Evolutionary conservation across 1,284 basidiomycete species (phyloP), one percentile per base, ranked within the genome.

Genomic region (Phylloboletellus chloephorus): DNA sequence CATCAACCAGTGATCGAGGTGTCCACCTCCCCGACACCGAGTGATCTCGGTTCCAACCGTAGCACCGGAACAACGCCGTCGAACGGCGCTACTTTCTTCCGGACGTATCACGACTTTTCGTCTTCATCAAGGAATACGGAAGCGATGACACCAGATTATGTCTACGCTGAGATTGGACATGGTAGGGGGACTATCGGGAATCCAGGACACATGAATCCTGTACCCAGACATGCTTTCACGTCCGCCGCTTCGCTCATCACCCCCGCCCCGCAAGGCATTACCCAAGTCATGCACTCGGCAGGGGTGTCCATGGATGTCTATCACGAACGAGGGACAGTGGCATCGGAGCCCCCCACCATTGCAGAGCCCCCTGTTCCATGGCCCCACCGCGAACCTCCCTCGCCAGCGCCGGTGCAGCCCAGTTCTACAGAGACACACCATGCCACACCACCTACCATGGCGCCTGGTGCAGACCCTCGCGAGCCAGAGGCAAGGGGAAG

Each of bases 151-250:
- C 82, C 83, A 12, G 84, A 87, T 53, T 67, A 85, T 35, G 71
- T 82, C 46, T 85, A 74, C 49, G 82, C 84, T 3, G 84, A 88
- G 55, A 79, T 85, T 44, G 84, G 84, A 7, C 82, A 85, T 52
- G 83, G 82, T 5, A 70, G 79, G 22, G 80, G 79, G 11, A 64
- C 69, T 20, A 68, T 31, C 5, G 46, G 66, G 15, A 50, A 44
- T 31, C 39, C 45, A 15, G 56, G 48, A 39, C 48, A 52, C 13
- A 24, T 26, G 41, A 51, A 48, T 37, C 36, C 44, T 29, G 38
- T 49, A 6, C 43, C 49, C 7, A 53, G 54, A 43, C 53, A 53
- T 36, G 17, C 43, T 32, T 52, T 64, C 31, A 44, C 49, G 19
- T 23, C 58, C 9, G 21, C 48, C 9, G 16, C 37, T 37, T 49